Evolutionary conservation across 805 yeast species (phyloP).

Genomic region (Millerago galiae): DNA sequence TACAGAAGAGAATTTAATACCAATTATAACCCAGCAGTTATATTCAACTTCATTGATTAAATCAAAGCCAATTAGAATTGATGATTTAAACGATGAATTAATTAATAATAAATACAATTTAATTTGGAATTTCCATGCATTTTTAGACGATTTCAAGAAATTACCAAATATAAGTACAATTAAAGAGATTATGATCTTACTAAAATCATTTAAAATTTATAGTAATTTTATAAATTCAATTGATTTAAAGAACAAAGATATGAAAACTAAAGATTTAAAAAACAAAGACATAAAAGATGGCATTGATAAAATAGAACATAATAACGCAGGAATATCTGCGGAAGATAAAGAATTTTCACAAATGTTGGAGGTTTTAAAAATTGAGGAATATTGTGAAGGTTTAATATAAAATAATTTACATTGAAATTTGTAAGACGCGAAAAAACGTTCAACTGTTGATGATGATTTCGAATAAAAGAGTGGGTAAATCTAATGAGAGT

Average conservation of each 20-base stretch:
- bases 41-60: conserved; percentile 20
- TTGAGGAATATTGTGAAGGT: conserved; percentile 19
- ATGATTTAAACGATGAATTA: conserved; percentile 4
- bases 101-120: conserved; percentile 31
- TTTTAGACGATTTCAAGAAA: conserved; percentile 27
- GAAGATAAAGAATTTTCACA: conserved; percentile 14
- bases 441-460: background rate
- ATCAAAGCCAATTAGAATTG: background rate
- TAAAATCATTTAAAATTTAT: conserved; percentile 13
- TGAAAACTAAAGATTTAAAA: background rate
- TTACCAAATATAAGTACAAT: conserved; percentile 27
- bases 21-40: conserved; percentile 3
- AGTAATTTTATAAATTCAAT: conserved; percentile 4
- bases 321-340: background rate
- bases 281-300: background rate
- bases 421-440: background rate
- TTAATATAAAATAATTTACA: background rate
- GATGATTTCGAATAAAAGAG: background rate
- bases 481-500: background rate
- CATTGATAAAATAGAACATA: background rate
- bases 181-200: conserved; percentile 5
- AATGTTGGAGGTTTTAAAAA: conserved; percentile 22
- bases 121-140: conserved; percentile 38
- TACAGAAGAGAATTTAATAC: background rate
- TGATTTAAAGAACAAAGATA: background rate